These are phyloP conservation scores for Tausonia pullulans DNA, from an alignment of 1,284 basidiomycete genomes.

Conservation along the genomic window DNA sequence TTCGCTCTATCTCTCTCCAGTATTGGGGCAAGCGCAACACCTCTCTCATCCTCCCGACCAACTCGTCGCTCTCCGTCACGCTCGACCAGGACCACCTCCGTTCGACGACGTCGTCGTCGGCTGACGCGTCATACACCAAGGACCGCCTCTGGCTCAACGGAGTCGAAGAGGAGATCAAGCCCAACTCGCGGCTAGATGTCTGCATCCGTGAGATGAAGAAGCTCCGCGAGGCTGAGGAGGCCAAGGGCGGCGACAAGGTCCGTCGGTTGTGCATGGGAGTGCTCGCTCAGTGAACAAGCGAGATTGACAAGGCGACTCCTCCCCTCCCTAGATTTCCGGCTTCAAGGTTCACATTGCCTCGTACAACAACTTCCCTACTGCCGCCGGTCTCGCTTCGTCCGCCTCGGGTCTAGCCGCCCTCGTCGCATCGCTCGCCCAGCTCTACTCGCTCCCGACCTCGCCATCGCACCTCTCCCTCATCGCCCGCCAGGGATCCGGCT, in stretches of 20 bases:
- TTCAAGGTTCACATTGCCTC: conserved; percentile 77
- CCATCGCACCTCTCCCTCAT: conserved; percentile 73
- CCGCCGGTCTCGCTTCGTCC: conserved; percentile 92
- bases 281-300: neutral
- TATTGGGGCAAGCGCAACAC: conserved; percentile 99
- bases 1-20: conserved; percentile 36
- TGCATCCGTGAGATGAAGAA: conserved; percentile 83
- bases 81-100: conserved; percentile 92
- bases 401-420: conserved; percentile 96
- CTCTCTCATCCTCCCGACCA: conserved; percentile 88
- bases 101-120: conserved; percentile 84
- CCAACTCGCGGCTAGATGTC: conserved; percentile 62
- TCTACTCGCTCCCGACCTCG: conserved; percentile 67
- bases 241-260: conserved; percentile 57
- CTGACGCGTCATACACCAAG: conserved; percentile 59
- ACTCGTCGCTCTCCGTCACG: conserved; percentile 93
- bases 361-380: conserved; percentile 98
- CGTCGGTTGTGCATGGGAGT: conserved; percentile 18
- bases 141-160: conserved; percentile 94
- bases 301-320: neutral
- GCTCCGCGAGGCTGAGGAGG: conserved; percentile 63
- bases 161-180: conserved; percentile 75
- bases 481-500: conserved; percentile 92
- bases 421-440: conserved; percentile 72
- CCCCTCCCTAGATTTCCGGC: conserved; percentile 50